A percentile compares a stretch with the other conserved stretches of the same genome.
Conservation (phyloP, 805 yeast species). For the Ogataea haglerorum region DNA sequence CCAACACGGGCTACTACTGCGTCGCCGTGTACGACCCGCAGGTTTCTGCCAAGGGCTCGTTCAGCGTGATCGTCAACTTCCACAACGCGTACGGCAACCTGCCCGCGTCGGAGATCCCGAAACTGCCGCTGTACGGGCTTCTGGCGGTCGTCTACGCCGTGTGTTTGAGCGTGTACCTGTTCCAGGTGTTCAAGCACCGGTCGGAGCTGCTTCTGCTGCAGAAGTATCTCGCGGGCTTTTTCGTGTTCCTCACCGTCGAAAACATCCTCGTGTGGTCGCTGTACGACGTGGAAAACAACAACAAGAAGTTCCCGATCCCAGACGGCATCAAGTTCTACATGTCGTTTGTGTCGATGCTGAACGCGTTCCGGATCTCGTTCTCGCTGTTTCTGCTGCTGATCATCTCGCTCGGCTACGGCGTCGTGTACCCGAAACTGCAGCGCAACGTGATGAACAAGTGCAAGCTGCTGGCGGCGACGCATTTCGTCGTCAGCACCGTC, state of each 20-base stretch:
- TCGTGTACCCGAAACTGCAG: conserved; percentile 82
- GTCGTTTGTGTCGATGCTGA: conserved; percentile 72
- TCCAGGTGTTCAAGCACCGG: conserved; percentile 80
- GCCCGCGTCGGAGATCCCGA: conserved; percentile 88
- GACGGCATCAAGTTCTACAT: conserved; percentile 63
- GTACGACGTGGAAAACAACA: conserved; percentile 73
- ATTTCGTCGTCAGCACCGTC: conserved; percentile 51
- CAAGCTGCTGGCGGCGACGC: conserved; percentile 53
- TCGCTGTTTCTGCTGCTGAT: conserved; percentile 83
- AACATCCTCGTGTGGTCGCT: conserved; percentile 88
- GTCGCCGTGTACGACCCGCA: conserved; percentile 62
- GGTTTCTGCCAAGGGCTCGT: conserved; percentile 34
- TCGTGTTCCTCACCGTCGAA: conserved; percentile 77
- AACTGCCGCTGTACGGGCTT: conserved; percentile 83
- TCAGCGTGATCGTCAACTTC: conserved; percentile 69
- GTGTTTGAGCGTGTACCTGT: conserved; percentile 76
- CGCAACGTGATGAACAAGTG: conserved; percentile 70
- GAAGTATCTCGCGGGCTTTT: conserved; percentile 83
- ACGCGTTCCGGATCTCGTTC: conserved; percentile 78
- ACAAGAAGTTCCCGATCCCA: conserved; percentile 35
- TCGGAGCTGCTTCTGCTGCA: conserved; percentile 87
- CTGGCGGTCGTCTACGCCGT: conserved; percentile 81
- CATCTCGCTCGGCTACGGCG: conserved; percentile 91
- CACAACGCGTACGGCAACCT: conserved; percentile 90
- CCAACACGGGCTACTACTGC: conserved; percentile 88